These are phyloP conservation scores for Thelephora terrestris DNA, from an alignment of 1,284 basidiomycete species.

Conservation along the genomic window DNA sequence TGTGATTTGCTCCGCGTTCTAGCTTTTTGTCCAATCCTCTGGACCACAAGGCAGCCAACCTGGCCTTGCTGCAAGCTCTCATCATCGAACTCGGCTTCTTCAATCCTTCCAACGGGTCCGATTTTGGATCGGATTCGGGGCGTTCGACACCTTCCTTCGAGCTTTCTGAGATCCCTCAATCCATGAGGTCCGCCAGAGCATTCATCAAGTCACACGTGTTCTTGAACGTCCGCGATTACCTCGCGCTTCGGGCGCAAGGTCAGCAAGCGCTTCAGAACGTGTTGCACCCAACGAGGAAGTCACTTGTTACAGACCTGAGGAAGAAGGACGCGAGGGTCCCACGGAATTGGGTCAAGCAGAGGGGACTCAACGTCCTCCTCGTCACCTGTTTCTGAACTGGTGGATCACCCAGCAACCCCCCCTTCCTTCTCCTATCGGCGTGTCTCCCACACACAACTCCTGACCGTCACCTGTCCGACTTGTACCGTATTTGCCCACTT, in stretches of 20 bases:
- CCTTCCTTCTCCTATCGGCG: no score
- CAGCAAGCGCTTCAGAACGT: slow-evolving; percentile 47
- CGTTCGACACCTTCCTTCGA: slow-evolving; percentile 20
- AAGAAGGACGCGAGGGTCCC: slow-evolving; percentile 31
- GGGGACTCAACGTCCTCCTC: slow-evolving; percentile 52
- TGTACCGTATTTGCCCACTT: neutral
- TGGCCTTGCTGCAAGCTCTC: slow-evolving; percentile 31
- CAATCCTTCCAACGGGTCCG: slow-evolving; percentile 1
- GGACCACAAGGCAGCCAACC: slow-evolving; percentile 32
- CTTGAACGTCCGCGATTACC: slow-evolving; percentile 62
- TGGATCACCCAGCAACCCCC: no score
- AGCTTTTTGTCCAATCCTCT: slow-evolving; percentile 47
- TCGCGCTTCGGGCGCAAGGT: slow-evolving; percentile 52
- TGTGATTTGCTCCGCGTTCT: slow-evolving; percentile 1
- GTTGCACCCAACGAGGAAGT: slow-evolving; percentile 49
- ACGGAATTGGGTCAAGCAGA: slow-evolving; percentile 49
- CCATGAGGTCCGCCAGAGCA: slow-evolving; percentile 49
- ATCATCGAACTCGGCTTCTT: slow-evolving; percentile 33
- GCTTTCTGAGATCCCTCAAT: slow-evolving; percentile 36
- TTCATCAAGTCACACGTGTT: slow-evolving; percentile 56
- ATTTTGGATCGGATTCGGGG: neutral
- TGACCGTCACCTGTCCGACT: no score
- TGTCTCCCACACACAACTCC: neutral
- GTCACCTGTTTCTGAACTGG: slow-evolving; percentile 25
- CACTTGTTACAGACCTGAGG: slow-evolving; percentile 52